Conservation (phyloP, 1,284 basidiomycete species). For the Ustilago trichophora region DNA sequence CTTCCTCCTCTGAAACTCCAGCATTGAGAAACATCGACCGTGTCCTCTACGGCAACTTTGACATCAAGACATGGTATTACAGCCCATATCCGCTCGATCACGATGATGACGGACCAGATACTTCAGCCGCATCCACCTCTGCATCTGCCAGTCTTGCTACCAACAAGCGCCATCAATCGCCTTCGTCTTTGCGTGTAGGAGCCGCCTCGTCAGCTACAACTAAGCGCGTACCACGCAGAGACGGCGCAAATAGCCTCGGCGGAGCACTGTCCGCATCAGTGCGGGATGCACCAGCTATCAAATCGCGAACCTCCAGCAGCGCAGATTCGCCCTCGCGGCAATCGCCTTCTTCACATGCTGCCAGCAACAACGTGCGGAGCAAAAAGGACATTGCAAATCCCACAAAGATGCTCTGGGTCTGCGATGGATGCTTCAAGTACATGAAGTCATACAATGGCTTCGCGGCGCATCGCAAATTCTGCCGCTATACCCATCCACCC, state of each 20-base stretch:
- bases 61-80: constrained; percentile 66
- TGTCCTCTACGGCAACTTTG: constrained; percentile 62
- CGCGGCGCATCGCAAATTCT: constrained; percentile 71
- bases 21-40: constrained; percentile 46
- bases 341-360: constrained; percentile 10
- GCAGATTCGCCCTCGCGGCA: constrained; percentile 1
- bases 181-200: constrained; percentile 1
- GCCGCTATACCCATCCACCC: constrained; percentile 79
- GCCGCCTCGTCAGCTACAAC: background rate
- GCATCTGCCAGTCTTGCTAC: background rate
- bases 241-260: constrained; percentile 13
- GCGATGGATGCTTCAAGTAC: constrained; percentile 96
- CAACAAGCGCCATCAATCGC: constrained; percentile 27
- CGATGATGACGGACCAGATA: constrained; percentile 39
- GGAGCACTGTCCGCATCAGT: constrained; percentile 21
- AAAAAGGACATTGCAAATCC: constrained; percentile 22
- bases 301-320: constrained; percentile 9
- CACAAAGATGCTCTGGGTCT: constrained; percentile 71
- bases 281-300: constrained; percentile 25
- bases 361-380: background rate
- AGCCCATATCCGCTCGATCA: constrained; percentile 65
- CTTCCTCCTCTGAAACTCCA: constrained; percentile 14
- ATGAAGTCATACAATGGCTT: constrained; percentile 70
- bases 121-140: too few species aligned
- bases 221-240: constrained; percentile 12